A percentile compares a stretch with the other conserved stretches of the same genome.
Evolutionary conservation across 2,329 filamentous ascomycete species (phyloP).

Genomic region (Apiospora saccharicola): DNA sequence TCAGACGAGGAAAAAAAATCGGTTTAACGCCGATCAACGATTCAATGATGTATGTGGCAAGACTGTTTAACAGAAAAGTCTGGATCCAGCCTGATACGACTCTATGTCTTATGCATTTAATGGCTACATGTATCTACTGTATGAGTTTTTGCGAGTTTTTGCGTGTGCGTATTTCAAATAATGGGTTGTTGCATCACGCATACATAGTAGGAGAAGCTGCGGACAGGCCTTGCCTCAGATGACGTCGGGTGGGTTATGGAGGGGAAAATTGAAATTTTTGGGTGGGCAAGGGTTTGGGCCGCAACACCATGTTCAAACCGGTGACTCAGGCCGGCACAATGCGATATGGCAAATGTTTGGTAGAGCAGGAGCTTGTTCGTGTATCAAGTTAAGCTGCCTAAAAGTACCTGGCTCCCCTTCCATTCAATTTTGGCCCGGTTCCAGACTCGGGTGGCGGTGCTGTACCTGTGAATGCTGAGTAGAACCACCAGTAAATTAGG

Average conservation of each 20-base stretch:
- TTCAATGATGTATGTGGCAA: neutral
- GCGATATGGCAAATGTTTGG: neutral
- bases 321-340: slow-evolving; percentile 24
- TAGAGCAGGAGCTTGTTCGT: slow-evolving; percentile 3
- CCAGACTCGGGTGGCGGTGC: neutral
- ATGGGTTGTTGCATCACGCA: neutral
- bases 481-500: neutral
- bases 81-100: neutral
- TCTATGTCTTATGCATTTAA: neutral
- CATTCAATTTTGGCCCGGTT: neutral
- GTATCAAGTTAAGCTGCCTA: slow-evolving; percentile 24
- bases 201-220: neutral
- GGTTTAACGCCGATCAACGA: neutral
- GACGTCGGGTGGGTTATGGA: slow-evolving; percentile 4
- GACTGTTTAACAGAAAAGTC: neutral
- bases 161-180: neutral
- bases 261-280: neutral
- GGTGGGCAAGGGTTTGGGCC: slow-evolving; percentile 14
- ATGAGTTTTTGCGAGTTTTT: neutral
- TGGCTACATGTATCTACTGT: neutral
- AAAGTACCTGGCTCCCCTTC: slow-evolving; percentile 8
- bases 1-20: neutral
- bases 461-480: neutral
- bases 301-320: neutral
- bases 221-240: slow-evolving; percentile 1